These are phyloP conservation scores for Saccharomyces kudriavzevii DNA, from an alignment of 805 yeast species.

Conservation along the genomic window DNA sequence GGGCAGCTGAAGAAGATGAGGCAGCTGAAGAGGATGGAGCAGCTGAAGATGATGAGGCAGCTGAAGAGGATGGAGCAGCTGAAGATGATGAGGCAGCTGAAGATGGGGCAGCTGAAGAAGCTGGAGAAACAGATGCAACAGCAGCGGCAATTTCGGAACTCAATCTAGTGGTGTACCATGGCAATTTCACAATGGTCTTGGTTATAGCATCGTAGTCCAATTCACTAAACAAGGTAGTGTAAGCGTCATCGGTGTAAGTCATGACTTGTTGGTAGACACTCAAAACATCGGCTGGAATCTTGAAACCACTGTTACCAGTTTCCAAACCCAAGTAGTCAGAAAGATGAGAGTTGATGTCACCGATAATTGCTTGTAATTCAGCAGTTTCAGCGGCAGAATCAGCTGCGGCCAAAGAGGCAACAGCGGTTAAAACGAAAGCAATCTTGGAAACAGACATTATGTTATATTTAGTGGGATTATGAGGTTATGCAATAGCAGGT, in stretches of 20 bases:
- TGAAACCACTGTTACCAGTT: conserved; percentile 8
- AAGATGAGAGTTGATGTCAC: conserved; percentile 10
- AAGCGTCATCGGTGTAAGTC: conserved; percentile 31
- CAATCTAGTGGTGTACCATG: conserved; percentile 29
- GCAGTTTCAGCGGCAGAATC: conserved; percentile 3
- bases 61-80: background rate
- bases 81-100: background rate
- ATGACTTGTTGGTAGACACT: conserved; percentile 20
- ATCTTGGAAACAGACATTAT: background rate
- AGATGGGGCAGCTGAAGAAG: conserved; percentile 3
- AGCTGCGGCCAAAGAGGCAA: conserved; percentile 5
- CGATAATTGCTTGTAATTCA: conserved; percentile 10
- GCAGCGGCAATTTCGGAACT: conserved; percentile 10
- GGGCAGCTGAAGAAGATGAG: background rate
- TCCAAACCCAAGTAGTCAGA: conserved; percentile 8
- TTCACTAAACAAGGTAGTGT: conserved; percentile 25
- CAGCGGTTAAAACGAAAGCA: conserved; percentile 4
- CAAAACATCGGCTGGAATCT: conserved; percentile 26
- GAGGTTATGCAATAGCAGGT: background rate
- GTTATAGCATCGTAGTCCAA: conserved; percentile 24
- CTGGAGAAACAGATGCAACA: conserved; percentile 1
- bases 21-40: background rate
- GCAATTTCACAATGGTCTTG: conserved; percentile 24
- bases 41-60: background rate
- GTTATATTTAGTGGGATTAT: background rate